These are phyloP conservation scores for Gomphus bonarii DNA, from an alignment of 1,284 basidiomycete genomes.

Conservation along the genomic window DNA sequence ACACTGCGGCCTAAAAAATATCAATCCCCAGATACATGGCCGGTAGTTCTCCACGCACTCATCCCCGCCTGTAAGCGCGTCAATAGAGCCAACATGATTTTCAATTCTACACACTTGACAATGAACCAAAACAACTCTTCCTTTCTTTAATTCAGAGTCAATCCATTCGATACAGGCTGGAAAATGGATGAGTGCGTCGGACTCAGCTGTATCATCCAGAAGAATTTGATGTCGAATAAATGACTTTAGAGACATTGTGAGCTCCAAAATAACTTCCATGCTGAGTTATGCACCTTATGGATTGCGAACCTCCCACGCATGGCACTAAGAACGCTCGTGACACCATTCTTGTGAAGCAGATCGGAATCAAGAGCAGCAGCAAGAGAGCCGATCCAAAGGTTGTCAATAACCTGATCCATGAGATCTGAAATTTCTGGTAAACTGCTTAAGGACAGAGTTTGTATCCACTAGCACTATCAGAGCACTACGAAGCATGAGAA, in stretches of 20 bases:
- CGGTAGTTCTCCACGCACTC: conserved; percentile 40
- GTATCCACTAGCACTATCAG: neutral
- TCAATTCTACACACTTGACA: conserved; percentile 37
- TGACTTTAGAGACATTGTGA: conserved; percentile 32
- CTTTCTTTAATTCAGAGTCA: conserved; percentile 61
- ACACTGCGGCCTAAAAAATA: conserved; percentile 56
- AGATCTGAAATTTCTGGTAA: neutral
- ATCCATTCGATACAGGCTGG: conserved; percentile 75
- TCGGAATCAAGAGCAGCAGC: conserved; percentile 42
- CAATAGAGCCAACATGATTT: neutral
- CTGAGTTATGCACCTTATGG: conserved; percentile 39
- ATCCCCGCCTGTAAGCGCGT: conserved; percentile 44
- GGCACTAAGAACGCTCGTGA: conserved; percentile 59
- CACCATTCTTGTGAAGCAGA: conserved; percentile 46
- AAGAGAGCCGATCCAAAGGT: conserved; percentile 58
- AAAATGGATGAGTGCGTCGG: conserved; percentile 69
- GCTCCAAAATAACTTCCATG: neutral
- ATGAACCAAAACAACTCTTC: conserved; percentile 72
- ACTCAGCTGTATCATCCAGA: conserved; percentile 58
- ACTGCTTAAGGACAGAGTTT: neutral
- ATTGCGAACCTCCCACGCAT: conserved; percentile 62
- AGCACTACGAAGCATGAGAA: neutral
- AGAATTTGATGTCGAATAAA: conserved; percentile 62
- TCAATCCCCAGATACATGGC: neutral
- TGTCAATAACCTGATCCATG: conserved; percentile 53